Conservation (phyloP, 2,329 filamentous ascomycete genomes). For the Hirsutella rhossiliensis region DNA sequence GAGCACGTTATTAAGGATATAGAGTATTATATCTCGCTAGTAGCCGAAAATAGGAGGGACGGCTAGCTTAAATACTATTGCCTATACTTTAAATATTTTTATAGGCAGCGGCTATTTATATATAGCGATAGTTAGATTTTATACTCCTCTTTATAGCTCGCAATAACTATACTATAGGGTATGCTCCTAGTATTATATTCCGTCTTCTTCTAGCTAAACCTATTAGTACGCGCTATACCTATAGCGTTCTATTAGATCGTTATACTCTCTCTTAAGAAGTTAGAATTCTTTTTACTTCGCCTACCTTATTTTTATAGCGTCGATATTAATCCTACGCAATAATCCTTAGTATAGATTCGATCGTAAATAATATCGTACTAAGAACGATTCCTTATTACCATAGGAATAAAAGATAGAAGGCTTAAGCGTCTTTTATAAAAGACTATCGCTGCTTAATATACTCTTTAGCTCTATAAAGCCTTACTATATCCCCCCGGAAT, state of each 20-base stretch:
- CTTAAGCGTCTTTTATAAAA: constrained; percentile 1
- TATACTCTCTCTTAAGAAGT: constrained; percentile 2
- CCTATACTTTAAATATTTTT: constrained; percentile 20
- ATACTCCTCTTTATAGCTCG: constrained; percentile 14
- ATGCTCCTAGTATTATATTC: constrained; percentile 2
- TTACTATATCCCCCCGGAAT: constrained; percentile 24
- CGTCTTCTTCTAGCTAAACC: neutral
- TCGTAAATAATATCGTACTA: constrained; percentile 7
- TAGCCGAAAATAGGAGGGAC: constrained; percentile 25
- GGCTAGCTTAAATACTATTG: constrained; percentile 40
- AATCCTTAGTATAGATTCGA: constrained; percentile 22
- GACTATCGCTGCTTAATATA: neutral
- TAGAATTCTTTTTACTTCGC: constrained; percentile 7
- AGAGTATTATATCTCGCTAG: constrained; percentile 38
- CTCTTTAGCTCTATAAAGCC: neutral
- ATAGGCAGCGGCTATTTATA: constrained; percentile 46
- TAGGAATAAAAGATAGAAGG: constrained; percentile 9
- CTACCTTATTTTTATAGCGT: constrained; percentile 15
- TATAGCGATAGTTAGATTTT: constrained; percentile 27
- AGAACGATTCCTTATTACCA: constrained; percentile 7
- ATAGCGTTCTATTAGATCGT: constrained; percentile 5
- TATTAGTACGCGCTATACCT: constrained; percentile 2
- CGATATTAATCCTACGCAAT: constrained; percentile 21
- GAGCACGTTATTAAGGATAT: constrained; percentile 28
- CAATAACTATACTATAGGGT: constrained; percentile 24